Evolutionary conservation across 1,284 basidiomycete species (phyloP).

Genomic region (Ganoderma meredithae): DNA sequence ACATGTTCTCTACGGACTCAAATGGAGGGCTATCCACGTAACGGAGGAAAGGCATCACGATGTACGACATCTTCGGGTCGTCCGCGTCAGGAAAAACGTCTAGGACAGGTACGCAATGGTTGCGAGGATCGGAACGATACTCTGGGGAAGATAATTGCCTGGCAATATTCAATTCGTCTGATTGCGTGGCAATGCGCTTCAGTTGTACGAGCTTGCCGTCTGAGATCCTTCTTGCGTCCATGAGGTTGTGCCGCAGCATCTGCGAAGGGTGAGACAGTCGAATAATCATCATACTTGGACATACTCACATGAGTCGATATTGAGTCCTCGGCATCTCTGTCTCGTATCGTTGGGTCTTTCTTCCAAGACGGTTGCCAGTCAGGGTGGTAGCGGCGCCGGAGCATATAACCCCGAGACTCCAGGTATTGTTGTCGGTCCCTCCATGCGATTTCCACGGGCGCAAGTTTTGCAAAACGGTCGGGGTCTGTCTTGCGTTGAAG

Average conservation of each 20-base stretch:
- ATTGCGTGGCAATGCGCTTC: too few relatives aligned
- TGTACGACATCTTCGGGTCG: constrained; percentile 27
- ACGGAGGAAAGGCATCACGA: constrained; percentile 44
- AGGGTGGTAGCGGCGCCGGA: constrained; percentile 21
- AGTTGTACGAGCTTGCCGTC: too few relatives aligned
- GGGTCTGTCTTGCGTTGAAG: background rate
- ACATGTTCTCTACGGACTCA: constrained; percentile 31
- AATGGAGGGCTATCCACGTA: constrained; percentile 35
- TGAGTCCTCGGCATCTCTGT: background rate
- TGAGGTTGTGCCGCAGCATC: background rate
- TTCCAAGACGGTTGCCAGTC: constrained; percentile 26
- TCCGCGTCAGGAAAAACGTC: constrained; percentile 36
- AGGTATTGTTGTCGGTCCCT: background rate
- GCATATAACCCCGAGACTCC: constrained; percentile 18
- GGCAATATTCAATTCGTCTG: too few relatives aligned
- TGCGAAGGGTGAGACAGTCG: too few relatives aligned
- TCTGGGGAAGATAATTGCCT: too few relatives aligned
- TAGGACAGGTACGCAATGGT: constrained; percentile 44
- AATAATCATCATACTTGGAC: too few relatives aligned
- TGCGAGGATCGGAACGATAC: constrained; percentile 32
- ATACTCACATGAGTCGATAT: background rate
- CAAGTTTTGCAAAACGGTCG: background rate
- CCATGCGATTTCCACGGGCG: background rate
- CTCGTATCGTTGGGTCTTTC: constrained; percentile 18
- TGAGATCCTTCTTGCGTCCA: too few relatives aligned